Base-by-base conservation (phyloP, 1,284 basidiomycete species). In the Puccinia polysora region DNA sequence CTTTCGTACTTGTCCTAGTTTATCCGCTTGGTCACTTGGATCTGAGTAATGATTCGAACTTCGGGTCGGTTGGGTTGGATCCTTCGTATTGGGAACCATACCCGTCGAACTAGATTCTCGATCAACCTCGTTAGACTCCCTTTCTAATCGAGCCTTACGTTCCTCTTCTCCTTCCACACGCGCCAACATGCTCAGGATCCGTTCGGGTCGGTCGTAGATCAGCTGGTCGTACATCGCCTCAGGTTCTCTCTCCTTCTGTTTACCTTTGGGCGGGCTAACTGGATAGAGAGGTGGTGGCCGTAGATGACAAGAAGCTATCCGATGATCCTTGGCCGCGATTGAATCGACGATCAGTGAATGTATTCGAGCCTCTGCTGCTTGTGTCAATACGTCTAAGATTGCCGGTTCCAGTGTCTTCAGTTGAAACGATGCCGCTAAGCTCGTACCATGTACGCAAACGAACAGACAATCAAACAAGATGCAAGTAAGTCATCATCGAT, bases 141-240 rank as follows among this genome's bases (percentile, higher is more conserved):
- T 83, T 76, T 89, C 86, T 76, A 88, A 88, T 52, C 90, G 81
- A 78, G 90, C 88, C 64, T 87, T 81, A 56, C 89, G 82, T 81
- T 92, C 90, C 73, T 92, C 90, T 76, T 91, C 90, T 47, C 88
- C 81, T 77, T 92, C 89, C 3, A 84, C 83, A 74, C 84, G 85
- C 80, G 91, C 89, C 18, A 92, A 80, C 7, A 85, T 85, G 0
- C 84, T 83, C 0, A 91, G 81, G 79, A 89, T 87, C 79, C 89
- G 90, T 38, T 84, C 85, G 10, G 88, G 84, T 77, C 91, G 89
- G 40, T 84, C 86, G 28, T 87, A 84, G 1, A 92, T 84, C 15
- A 86, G 80, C 68, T 89, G 83, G 71, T 85, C 84, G 89, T 89
- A 92, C 86, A 91, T 90, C 0, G 89, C 87, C 4, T 83, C 83